phyloP scores from a whole-genome alignment of 441 rosid genomes.

The Sinapis alba region DNA sequence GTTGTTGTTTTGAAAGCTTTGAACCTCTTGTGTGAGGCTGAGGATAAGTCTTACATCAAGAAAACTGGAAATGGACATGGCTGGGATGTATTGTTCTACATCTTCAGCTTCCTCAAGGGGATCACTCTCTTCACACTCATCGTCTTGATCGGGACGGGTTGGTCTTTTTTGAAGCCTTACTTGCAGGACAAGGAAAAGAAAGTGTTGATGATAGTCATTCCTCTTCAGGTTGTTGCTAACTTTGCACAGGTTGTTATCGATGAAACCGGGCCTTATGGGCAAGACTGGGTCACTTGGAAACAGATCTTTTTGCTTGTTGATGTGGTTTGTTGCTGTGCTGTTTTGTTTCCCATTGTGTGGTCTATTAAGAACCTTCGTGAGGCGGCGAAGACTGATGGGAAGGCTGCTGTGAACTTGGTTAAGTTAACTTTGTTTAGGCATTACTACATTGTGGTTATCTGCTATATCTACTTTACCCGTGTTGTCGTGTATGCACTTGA shows the following conservation, averaged over 20 bases:
- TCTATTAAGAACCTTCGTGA: constrained; percentile 91
- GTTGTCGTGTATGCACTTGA: constrained; percentile 85
- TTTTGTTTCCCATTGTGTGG: constrained; percentile 93
- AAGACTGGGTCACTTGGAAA: constrained; percentile 86
- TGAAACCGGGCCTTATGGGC: constrained; percentile 77
- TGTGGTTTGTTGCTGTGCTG: constrained; percentile 95
- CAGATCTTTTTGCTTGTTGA: constrained; percentile 88
- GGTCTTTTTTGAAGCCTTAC: constrained; percentile 95
- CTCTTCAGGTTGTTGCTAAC: constrained; percentile 90
- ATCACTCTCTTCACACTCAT: constrained; percentile 81
- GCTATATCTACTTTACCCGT: constrained; percentile 90
- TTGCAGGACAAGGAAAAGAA: constrained; percentile 90
- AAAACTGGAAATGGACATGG: constrained; percentile 90
- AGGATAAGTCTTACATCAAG: constrained; percentile 86
- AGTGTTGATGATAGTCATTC: constrained; percentile 90
- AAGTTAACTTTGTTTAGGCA: constrained; percentile 92
- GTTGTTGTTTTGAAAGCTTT: constrained; percentile 71
- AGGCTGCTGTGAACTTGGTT: constrained; percentile 89
- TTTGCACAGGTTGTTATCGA: constrained; percentile 90
- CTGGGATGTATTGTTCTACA: constrained; percentile 93
- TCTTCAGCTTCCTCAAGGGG: constrained; percentile 89
- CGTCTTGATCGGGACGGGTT: constrained; percentile 93
- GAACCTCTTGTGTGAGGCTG: constrained; percentile 80
- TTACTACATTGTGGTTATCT: constrained; percentile 89
- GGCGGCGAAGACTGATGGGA: constrained; percentile 89